Base-by-base conservation (phyloP, 2,329 filamentous ascomycete genomes). In the Fusarium sp. region DNA sequence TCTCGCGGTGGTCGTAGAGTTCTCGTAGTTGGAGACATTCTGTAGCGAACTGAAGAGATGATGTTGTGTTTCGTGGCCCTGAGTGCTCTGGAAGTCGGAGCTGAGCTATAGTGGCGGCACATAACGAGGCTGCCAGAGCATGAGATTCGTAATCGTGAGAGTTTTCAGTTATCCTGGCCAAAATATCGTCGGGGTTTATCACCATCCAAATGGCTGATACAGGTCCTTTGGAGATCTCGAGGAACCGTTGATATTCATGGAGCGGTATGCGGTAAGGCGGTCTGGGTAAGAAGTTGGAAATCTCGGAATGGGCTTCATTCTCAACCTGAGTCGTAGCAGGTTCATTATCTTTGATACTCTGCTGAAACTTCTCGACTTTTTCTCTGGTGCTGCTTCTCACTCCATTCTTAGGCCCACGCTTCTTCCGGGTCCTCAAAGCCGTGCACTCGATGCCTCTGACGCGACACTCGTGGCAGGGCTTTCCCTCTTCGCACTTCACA, bases 81-180 rank as follows among this genome's bases (percentile, higher is more conserved):
- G 67, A 50, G 45, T 74, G 70, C 26, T 74, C 72, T 12, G 52
- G 45, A 1, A 75, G 71, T 34, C 73, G 57, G 9, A 75, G 59
- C 28, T 74, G 73, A 10, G 70, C 73, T 30, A 75, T 74, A 1
- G 72, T 71, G 1, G 72, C 68, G 4, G 73, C 72, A 43, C 73
- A 75, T 4, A 75, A 21, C 4, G 73, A 61, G 7, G 72, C 73
- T 10, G 69, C 72, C 1, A 75, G 48, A 2, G 73, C 69, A 11
- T 64, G 68, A 20, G 72, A 59, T 17, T 75, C 73, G 4, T 63
- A 53, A 7, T 74, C 67, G 8, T 67, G 23, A 10, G 45, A 40
- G 4, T 67, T 57, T 4, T 55, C 19, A 8, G 56, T 46, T 8
- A 74, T 59, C 10, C 56, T 68, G 0, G 40, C 21, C 20, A 72